Percentiles rank a stretch among this genome's conserved stretches.
Evolutionary conservation across 2,329 filamentous ascomycete genomes (phyloP).

Genomic region (Diaporthe sp.): DNA sequence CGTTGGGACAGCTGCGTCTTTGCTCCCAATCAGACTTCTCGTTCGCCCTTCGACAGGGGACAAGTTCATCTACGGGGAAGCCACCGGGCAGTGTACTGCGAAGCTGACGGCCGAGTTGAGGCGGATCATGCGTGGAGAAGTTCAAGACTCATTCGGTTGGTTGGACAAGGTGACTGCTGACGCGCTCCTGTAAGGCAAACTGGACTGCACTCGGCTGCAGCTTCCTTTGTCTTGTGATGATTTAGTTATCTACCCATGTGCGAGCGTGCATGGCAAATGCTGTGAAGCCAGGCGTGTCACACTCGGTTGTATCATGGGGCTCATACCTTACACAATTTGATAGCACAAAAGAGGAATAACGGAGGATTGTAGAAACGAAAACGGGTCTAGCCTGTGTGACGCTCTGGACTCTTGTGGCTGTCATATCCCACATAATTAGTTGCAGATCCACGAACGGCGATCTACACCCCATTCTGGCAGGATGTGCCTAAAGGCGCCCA

Average conservation of each 20-base stretch:
- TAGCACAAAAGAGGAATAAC: not conserved
- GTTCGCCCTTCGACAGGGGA: slow-evolving; percentile 70
- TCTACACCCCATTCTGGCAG: not conserved
- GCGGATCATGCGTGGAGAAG: slow-evolving; percentile 86
- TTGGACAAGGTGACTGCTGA: slow-evolving; percentile 61
- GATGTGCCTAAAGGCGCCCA: no score
- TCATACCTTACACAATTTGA: not conserved
- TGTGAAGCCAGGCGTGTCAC: not conserved
- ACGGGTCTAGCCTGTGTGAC: not conserved
- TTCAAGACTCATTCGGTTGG: slow-evolving; percentile 85
- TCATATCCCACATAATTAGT: not conserved
- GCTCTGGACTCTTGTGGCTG: not conserved
- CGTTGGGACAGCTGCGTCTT: slow-evolving; percentile 89
- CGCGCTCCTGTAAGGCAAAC: slow-evolving; percentile 42
- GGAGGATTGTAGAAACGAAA: not conserved
- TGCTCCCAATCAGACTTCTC: slow-evolving; percentile 93
- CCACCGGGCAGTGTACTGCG: slow-evolving; percentile 51
- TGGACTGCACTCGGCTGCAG: not conserved
- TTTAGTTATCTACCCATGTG: not conserved
- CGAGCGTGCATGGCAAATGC: not conserved
- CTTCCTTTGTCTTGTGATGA: not conserved
- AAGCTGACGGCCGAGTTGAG: slow-evolving; percentile 83
- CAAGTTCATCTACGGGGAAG: slow-evolving; percentile 56
- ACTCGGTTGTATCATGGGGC: not conserved
- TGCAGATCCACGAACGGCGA: not conserved